Evolutionary conservation across 441 rosid species (phyloP), one percentile per base, ranked within the genome.

Genomic region (Gossypium trilobum): DNA sequence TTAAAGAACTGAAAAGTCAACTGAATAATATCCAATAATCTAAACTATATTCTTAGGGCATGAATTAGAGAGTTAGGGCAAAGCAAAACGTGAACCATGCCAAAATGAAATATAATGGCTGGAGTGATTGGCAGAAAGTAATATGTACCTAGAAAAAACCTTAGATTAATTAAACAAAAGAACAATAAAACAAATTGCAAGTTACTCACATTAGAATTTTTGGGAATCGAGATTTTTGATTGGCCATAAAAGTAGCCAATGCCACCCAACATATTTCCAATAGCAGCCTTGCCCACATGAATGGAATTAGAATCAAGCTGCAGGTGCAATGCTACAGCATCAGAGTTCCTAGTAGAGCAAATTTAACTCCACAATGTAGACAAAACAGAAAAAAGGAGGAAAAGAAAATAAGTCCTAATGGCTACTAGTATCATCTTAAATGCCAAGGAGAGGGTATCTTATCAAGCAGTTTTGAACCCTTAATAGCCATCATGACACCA

Each of bases 181-280:
- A 64, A 44, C 23, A 55, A 9, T 20, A 29, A 57, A 1, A 44
- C 67, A 58, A 74, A n/a, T 54, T 14, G 73, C 58, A 51, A 51
- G 73, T 29, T 65, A 90, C 97, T 88, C 73, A 90, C 99, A 75
- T 82, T 75, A 68, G 90, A 70, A 72, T 75, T 82, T 82, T 65
- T 81, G 17, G 94, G 90, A 75, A 77, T 69, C 36, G 91, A 77
- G 59, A 95, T 86, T 82, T 85, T 91, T 72, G 98, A 91, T 79
- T 88, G 95, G 48, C 99, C 99, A 78, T 88, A 95, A 68, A 92
- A 89, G 84, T 92, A 92, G 68, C 99, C 97, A 83, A 95, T 89
- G 71, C 96, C 95, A 72, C 99, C 99, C 82, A 95, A 82, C 97
- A 95, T 84, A 81, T 92, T 95, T 51, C 86, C 88, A 61, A 95